These are phyloP conservation scores for Aethionema arabicum DNA, from an alignment of 345 rosid species.

Conservation along the genomic window DNA sequence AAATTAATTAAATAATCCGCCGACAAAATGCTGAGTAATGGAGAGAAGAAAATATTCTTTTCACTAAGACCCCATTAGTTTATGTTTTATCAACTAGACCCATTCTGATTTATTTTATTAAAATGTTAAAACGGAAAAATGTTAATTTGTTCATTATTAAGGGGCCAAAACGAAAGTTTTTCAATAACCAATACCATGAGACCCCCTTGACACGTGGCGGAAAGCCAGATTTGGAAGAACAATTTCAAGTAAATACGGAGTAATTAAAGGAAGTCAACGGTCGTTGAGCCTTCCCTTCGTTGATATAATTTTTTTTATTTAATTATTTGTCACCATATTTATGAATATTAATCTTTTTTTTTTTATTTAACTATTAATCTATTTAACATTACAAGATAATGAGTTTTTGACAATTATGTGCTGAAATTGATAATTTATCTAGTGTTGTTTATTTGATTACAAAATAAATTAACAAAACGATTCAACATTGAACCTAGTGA, in stretches of 20 bases:
- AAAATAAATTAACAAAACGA: no score
- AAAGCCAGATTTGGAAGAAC: background rate
- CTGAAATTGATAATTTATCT: no score
- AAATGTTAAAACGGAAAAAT: background rate
- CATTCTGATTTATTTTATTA: background rate
- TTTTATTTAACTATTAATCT: background rate
- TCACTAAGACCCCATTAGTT: constrained; percentile 23
- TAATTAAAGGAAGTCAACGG: constrained; percentile 33
- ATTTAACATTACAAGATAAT: background rate
- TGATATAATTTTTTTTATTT: background rate
- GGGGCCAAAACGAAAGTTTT: constrained; percentile 2
- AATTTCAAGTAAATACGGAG: constrained; percentile 28
- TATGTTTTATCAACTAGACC: background rate
- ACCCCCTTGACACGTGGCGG: constrained; percentile 18
- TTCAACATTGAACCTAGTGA: no score
- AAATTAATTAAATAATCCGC: constrained; percentile 22
- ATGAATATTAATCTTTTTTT: background rate
- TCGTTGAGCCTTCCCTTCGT: constrained; percentile 14
- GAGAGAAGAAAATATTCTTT: constrained; percentile 12
- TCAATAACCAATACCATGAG: background rate
- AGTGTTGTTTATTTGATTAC: no score
- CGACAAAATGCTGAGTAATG: constrained; percentile 32
- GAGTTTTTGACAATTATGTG: background rate
- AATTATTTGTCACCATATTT: constrained; percentile 1
- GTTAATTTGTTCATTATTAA: background rate